Percentiles rank a stretch among this genome's conserved stretches.
Conservation (phyloP, 805 yeast species). For the Wickerhamiella occidentalis region DNA sequence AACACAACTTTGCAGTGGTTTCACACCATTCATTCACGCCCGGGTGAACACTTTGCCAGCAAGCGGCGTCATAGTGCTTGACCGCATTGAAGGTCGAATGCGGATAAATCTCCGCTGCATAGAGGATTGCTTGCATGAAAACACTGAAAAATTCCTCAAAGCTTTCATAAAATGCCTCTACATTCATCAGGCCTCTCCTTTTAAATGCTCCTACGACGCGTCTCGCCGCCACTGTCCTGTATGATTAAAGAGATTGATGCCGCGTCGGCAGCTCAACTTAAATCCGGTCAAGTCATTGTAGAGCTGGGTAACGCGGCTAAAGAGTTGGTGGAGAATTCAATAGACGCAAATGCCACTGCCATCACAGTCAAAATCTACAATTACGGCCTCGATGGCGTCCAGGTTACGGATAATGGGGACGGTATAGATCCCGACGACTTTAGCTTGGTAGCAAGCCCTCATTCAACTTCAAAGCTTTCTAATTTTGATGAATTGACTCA, state of each 20-base stretch:
- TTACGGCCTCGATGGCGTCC: conserved; percentile 61
- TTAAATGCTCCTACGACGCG: neutral
- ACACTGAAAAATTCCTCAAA: conserved; percentile 40
- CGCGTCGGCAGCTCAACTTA: conserved; percentile 57
- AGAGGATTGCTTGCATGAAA: conserved; percentile 44
- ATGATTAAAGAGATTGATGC: conserved; percentile 32
- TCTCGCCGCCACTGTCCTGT: neutral
- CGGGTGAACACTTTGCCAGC: conserved; percentile 37
- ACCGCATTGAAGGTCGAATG: conserved; percentile 35
- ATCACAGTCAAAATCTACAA: conserved; percentile 58
- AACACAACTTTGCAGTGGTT: conserved; percentile 29
- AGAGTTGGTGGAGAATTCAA: conserved; percentile 74
- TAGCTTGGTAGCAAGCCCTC: conserved; percentile 34
- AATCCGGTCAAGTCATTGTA: conserved; percentile 87
- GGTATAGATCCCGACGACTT: conserved; percentile 50
- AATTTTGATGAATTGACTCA: conserved; percentile 30
- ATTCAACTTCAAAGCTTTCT: conserved; percentile 45
- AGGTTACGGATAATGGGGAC: conserved; percentile 59
- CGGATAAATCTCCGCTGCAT: conserved; percentile 43
- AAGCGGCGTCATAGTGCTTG: conserved; percentile 35
- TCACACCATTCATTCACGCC: conserved; percentile 36
- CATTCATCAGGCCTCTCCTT: conserved; percentile 8
- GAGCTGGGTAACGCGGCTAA: conserved; percentile 68
- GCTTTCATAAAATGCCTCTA: conserved; percentile 20
- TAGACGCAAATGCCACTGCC: conserved; percentile 63